Evolutionary conservation across 306 rosid species (phyloP).

Genomic region (Glycine latifolia): DNA sequence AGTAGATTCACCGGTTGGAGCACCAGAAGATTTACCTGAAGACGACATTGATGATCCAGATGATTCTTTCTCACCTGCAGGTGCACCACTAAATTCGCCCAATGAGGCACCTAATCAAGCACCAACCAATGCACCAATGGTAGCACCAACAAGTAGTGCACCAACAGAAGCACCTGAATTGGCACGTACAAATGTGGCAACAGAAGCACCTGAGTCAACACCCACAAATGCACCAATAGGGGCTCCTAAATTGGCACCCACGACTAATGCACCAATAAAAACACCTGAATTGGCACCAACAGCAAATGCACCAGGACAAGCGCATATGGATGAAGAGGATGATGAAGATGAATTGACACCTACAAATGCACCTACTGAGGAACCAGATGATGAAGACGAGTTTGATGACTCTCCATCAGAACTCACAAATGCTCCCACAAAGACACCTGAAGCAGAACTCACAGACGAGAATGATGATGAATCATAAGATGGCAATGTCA

Average conservation of each 20-base stretch:
- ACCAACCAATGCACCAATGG: not conserved
- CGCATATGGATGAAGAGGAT: not conserved
- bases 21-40: constrained; percentile 11
- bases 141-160: not conserved
- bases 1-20: constrained; percentile 36
- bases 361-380: not conserved
- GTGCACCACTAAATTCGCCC: not conserved
- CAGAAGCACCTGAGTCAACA: not conserved
- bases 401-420: not conserved
- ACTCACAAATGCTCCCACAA: not conserved
- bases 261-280: not conserved
- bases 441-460: not conserved
- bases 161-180: constrained; percentile 9
- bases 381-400: not conserved
- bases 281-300: not conserved
- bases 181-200: not conserved
- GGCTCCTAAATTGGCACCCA: not conserved
- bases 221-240: too few relatives aligned
- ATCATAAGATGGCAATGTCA: not conserved
- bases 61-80: not conserved
- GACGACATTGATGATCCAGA: not conserved
- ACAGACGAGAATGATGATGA: not conserved
- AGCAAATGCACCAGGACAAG: not conserved
- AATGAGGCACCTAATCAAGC: not conserved
- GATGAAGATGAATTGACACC: not conserved